Evolutionary conservation across 805 yeast genomes (phyloP), one percentile per base, ranked within the genome.

Genomic region (Ogataea neopini): DNA sequence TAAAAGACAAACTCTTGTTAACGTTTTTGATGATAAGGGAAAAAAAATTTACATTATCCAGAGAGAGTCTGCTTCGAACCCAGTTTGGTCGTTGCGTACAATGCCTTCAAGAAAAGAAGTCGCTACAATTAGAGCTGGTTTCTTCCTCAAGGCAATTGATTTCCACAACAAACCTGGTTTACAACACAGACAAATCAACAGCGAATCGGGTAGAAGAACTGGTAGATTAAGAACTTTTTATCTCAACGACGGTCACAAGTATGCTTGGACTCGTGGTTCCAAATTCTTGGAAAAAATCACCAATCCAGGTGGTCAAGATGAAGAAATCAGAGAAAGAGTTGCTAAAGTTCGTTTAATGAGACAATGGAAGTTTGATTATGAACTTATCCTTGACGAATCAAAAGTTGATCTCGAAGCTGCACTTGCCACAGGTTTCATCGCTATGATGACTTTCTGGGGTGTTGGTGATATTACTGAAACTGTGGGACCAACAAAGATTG

Each of bases 381-480:
- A 81, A 62, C 52, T 82, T 49, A 62, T 76, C 28, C 61, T 81
- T 22, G 84, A 81, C 60, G 75, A 71, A 43, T 44, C 58, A 1
- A 67, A 70, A 52, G 65, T 79, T 22, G 81, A 77, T 57, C 60
- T 68, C n/a, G 78, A 77, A 46, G 67, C 75, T 35, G 84, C 79
- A 2, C 59, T 83, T 43, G 77, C 81, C n/a, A 80, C 86, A 6
- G 84, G 75, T 1, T 82, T 81, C 54, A 63, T 79, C 45, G 72
- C 84, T 15, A 80, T 82, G 83, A 69, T 79, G 67, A 78, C 85
- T n/a, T 82, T 80, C 63, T 82, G 88, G 88, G 81, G 81, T 18
- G 61, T 70, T 42, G 83, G 82, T 43, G 78, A 72, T 59, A 67
- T 66, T 50, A 77, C 82, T 13, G 75, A 72, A 44, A 77, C 83